A percentile compares a stretch with the other conserved stretches of the same genome.
Evolutionary conservation across 345 rosid genomes (phyloP).

Genomic region (Salix koriyanagi): DNA sequence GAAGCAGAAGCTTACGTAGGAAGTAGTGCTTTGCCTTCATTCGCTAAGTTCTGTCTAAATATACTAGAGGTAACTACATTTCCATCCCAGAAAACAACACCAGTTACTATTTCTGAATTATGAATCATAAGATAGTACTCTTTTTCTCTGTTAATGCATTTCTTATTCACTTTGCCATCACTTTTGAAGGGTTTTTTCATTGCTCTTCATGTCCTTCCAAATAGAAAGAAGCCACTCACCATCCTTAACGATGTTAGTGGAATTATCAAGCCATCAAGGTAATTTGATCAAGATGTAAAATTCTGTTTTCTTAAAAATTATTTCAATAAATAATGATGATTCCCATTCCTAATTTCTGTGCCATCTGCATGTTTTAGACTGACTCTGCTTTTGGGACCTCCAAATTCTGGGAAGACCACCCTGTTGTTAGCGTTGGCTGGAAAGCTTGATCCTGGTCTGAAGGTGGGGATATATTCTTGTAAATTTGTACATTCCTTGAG

Average conservation of each 20-base stretch:
- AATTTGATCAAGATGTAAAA: background rate
- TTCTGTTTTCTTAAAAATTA: background rate
- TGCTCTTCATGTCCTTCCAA: constrained; percentile 34
- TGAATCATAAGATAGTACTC: background rate
- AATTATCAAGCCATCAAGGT: constrained; percentile 75
- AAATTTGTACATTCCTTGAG: background rate
- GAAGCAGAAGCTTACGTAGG: constrained; percentile 60
- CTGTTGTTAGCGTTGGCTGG: constrained; percentile 75
- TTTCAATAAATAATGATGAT: background rate
- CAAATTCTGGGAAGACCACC: constrained; percentile 78
- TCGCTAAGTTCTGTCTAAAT: constrained; percentile 39
- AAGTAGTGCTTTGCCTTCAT: constrained; percentile 58
- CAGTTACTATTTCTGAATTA: background rate
- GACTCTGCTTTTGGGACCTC: constrained; percentile 85
- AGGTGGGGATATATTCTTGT: constrained; percentile 31
- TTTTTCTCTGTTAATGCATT: background rate
- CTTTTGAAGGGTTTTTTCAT: constrained; percentile 25
- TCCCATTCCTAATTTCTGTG: background rate
- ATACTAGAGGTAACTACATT: constrained; percentile 44
- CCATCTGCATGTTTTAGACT: constrained; percentile 32
- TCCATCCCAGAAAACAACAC: background rate
- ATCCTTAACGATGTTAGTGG: constrained; percentile 71
- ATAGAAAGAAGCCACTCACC: constrained; percentile 45
- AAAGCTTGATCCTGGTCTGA: constrained; percentile 53
- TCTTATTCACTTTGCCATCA: background rate